Evolutionary conservation across 2,329 filamentous ascomycete species (phyloP), one percentile per base, ranked within the genome.

Genomic region (Nothopassalora personata): DNA sequence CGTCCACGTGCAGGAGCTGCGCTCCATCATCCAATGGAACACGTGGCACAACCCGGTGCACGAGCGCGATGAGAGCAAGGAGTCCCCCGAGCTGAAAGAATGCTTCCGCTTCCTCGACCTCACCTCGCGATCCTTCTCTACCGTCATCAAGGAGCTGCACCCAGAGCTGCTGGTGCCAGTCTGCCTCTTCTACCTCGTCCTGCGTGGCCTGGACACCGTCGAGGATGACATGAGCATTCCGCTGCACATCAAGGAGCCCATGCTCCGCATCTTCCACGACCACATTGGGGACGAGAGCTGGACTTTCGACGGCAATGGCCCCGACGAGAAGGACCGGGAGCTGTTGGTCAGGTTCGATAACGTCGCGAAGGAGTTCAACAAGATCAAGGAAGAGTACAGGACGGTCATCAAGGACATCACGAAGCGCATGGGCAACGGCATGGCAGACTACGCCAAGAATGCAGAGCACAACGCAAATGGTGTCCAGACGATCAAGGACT

Each of bases 201-300:
- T 99, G 56, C 90, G 94, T 61, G 94, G 90, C 50, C 83, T 99
- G 53, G 94, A 99, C 75, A 99, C 94, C n/a, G 90, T 99, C 61
- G 94, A 99, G 77, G 94, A 99, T 80, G 94, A 99, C 76, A 97
- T 97, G 86, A 96, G 91, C 5, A 87, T 99, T 61, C 80, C 88
- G 2, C 78, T 93, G 43, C 82, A 84, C 64, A 86, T 83, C 71
- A 99, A 99, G 79, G 89, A 95, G 71, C 91, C 91, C 1, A 76
- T 97, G 58, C 80, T 99, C 61, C 86, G 93, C 62, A 81, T 88
- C 50, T 99, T 99, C 75, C 80, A 95, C 72, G 78, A 88, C 57
- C 82, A 87, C 65, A 81, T 97, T 70, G 87, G 91, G 66, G 76
- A 87, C 64, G 90, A 96, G 65, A 92, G 91, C 55, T 99, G 94